Evolutionary conservation across 306 rosid genomes (phyloP).

Genomic region (Senna siamea): DNA sequence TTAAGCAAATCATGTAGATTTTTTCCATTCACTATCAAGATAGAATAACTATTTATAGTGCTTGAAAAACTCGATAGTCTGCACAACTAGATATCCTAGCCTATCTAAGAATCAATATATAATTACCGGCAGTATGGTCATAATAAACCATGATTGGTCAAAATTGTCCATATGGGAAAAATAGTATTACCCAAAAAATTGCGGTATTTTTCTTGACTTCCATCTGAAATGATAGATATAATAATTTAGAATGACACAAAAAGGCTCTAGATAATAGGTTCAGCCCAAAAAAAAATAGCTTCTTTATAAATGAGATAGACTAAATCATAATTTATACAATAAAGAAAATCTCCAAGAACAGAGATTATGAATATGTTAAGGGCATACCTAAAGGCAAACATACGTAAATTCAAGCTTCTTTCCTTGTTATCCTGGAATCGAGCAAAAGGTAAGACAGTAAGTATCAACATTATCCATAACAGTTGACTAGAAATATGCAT

Average conservation of each 20-base stretch:
- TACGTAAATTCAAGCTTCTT: conserved; percentile 69
- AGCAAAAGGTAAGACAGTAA: conserved; percentile 26
- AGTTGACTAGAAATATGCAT: background rate
- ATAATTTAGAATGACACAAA: background rate
- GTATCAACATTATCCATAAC: conserved; percentile 4
- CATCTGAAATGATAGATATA: conserved; percentile 39
- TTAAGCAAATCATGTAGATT: background rate
- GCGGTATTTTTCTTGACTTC: conserved; percentile 36
- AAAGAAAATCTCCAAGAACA: conserved; percentile 5
- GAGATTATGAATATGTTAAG: conserved; percentile 26
- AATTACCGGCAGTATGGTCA: conserved; percentile 6
- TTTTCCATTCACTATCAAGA: background rate
- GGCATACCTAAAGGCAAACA: conserved; percentile 42
- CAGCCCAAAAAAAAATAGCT: background rate
- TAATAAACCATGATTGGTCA: conserved; percentile 4
- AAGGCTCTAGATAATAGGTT: background rate
- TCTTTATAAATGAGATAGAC: background rate
- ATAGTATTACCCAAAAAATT: conserved; percentile 35
- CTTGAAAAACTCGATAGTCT: conserved; percentile 1
- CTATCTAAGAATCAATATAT: conserved; percentile 37
- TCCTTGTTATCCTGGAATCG: conserved; percentile 82
- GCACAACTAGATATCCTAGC: conserved; percentile 29
- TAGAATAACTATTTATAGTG: conserved; percentile 12
- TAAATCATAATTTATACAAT: background rate
- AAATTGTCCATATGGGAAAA: conserved; percentile 36